phyloP scores from a whole-genome alignment of 1,139 yeast genomes.

The Blastobotrys buckinghamii region DNA sequence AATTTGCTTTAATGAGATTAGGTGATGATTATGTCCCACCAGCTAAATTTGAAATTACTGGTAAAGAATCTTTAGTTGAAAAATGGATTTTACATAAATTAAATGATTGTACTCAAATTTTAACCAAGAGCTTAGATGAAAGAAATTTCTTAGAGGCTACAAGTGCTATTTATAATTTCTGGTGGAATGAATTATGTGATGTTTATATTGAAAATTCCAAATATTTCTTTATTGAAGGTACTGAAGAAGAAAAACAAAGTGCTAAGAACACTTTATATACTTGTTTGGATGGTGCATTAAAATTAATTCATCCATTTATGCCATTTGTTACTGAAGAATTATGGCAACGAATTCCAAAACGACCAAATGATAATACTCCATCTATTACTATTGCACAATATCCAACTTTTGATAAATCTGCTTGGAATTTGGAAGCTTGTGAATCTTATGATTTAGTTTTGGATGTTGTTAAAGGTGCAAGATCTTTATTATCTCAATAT shows the following conservation, averaged over 20 bases:
- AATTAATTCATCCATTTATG: conserved; percentile 96
- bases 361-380: conserved; percentile 60
- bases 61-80: conserved; percentile 88
- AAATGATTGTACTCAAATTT: conserved; percentile 59
- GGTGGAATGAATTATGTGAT: conserved; percentile 93
- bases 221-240: conserved; percentile 85
- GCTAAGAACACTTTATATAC: conserved; percentile 94
- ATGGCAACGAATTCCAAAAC: conserved; percentile 97
- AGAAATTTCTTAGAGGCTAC: conserved; percentile 91
- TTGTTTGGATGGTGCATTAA: conserved; percentile 85
- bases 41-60: conserved; percentile 52
- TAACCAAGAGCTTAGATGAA: conserved; percentile 62
- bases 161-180: conserved; percentile 80
- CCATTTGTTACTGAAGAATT: conserved; percentile 94
- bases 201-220: conserved; percentile 97
- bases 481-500: conserved; percentile 88
- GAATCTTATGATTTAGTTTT: conserved; percentile 76
- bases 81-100: conserved; percentile 93
- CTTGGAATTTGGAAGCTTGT: conserved; percentile 58
- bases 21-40: conserved; percentile 87
- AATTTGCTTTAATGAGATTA: conserved; percentile 88
- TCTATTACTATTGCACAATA: conserved; percentile 77
- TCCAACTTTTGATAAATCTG: conserved; percentile 60
- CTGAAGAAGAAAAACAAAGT: conserved; percentile 72
- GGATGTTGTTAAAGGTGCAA: conserved; percentile 83